A percentile compares a stretch with the other conserved stretches of the same genome.
Evolutionary conservation across 345 rosid genomes (phyloP).

Genomic region (Trapa incisa): DNA sequence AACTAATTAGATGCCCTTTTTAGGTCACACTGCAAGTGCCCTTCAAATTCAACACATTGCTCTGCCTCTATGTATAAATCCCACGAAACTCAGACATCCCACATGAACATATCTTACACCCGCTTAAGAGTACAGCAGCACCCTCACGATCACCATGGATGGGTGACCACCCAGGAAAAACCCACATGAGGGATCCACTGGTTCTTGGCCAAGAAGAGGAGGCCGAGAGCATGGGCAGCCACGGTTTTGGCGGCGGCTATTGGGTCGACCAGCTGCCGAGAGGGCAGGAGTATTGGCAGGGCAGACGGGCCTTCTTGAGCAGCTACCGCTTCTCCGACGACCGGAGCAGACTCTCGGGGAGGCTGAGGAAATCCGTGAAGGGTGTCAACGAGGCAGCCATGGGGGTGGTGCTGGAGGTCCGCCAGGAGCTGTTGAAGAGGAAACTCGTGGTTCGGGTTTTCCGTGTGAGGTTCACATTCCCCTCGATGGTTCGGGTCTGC

Average conservation of each 20-base stretch:
- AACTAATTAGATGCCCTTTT: neutral
- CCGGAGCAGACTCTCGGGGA: constrained; percentile 7
- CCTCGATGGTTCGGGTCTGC: neutral
- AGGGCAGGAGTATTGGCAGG: constrained; percentile 29
- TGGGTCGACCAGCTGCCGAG: neutral
- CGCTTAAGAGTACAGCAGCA: neutral
- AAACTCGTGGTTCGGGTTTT: constrained; percentile 20
- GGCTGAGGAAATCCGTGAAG: constrained; percentile 21
- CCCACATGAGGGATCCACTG: constrained; percentile 4
- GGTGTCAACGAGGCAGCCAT: constrained; percentile 13
- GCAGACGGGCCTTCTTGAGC: constrained; percentile 33
- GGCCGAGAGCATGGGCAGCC: neutral
- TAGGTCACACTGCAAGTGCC: too few relatives aligned
- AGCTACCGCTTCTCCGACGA: constrained; percentile 30
- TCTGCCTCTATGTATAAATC: neutral
- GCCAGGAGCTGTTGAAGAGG: constrained; percentile 11
- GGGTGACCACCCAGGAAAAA: neutral
- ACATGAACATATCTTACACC: neutral
- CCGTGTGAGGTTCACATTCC: constrained; percentile 17
- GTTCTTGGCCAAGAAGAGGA: neutral
- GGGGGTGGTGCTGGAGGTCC: constrained; percentile 8
- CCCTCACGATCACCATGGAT: neutral
- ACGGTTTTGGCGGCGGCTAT: too few relatives aligned
- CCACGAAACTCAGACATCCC: too few relatives aligned
- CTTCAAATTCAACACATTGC: neutral